phyloP scores from a whole-genome alignment of 768 basidiomycete species.

The Kwoniella heveanensis region DNA sequence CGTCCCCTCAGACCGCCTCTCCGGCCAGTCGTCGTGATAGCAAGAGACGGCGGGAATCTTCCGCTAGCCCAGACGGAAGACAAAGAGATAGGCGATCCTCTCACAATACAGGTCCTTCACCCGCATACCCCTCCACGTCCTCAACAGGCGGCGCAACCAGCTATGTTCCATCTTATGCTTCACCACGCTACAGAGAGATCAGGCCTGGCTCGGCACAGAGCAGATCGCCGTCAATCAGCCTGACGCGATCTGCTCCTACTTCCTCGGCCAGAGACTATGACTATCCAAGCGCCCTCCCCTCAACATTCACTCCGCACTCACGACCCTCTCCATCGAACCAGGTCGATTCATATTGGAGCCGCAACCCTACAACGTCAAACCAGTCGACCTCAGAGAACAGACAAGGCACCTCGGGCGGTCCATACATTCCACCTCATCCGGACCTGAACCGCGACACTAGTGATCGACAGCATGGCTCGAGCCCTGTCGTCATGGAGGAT shows the following conservation, averaged over 20 bases:
- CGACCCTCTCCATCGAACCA: background rate
- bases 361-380: background rate
- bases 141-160: background rate
- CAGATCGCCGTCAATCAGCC: background rate
- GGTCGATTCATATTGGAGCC: background rate
- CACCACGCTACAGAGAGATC: conserved; percentile 1
- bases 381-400: background rate
- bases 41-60: conserved; percentile 8
- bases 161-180: background rate
- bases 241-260: background rate
- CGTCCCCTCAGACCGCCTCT: background rate
- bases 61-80: background rate
- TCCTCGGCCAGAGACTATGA: background rate
- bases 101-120: background rate
- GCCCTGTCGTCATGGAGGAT: background rate
- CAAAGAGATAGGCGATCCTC: background rate
- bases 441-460: background rate
- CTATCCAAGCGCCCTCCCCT: background rate
- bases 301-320: background rate
- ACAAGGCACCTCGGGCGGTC: background rate
- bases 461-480: background rate
- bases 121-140: background rate
- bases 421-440: background rate
- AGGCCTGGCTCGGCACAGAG: background rate
- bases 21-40: background rate